Base-by-base conservation (phyloP, 805 yeast genomes). In the Candida methanosorbosa region DNA sequence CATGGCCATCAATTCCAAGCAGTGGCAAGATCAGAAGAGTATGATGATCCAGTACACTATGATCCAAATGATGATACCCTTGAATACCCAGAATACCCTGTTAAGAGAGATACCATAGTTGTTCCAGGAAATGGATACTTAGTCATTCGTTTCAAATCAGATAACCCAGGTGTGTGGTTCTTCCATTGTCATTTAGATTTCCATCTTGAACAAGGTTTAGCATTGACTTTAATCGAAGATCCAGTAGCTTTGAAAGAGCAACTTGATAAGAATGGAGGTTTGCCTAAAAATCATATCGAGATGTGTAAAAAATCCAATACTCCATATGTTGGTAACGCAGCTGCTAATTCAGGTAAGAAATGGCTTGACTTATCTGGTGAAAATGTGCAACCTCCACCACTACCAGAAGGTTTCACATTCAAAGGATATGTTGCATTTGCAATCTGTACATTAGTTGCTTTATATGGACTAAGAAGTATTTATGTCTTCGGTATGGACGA, bases 161-260 rank as follows among this genome's bases (percentile, higher is more conserved):
- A 81, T 49, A 87, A 88, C 49, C 95, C 96, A 3, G 97, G 97
- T 38, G 78, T 86, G 18, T 88, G 96, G 96, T 74, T 81, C 41
- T 82, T 87, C 77, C 97, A 87, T 55, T 87, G 97, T 59, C 95
- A 84, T 52, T 73, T 82, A 36, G 90, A 82, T 49, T 82, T 87
- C 81, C 94, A 82, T 59, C 70, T 82, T 54, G 80, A 76, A 45
- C 92, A 82, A 61, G 94, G 94, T 20, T 65, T 82, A 36, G 88
- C 88, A 7, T 64, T 81, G 34, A 72, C 75, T 2, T 70, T 82
- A 25, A 64, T 82, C 28, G 94, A 82, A 56, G 83, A 81, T 21
- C 90, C 92, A 16, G 48, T 63, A 34, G 61, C 63, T 24, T 52
- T 81, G 23, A 69, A 70, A 45, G 55, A 66, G 38, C 66, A 66